Conservation (phyloP, 1,139 yeast genomes). For the Yamadazyma membranifaciens region DNA sequence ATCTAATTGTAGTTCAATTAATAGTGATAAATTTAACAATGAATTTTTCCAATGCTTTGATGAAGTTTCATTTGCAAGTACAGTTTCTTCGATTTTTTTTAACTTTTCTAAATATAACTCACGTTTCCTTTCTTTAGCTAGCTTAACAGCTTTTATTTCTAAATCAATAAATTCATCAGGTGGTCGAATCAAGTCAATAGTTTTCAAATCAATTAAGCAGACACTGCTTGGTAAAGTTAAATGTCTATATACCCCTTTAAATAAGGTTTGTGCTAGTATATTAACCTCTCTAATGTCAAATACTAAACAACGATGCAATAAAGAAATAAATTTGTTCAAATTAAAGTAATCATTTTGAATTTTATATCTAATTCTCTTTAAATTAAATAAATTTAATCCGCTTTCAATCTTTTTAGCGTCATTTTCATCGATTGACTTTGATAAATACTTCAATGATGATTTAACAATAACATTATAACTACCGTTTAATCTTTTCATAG, state of each 20-base stretch:
- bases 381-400: slow-evolving; percentile 56
- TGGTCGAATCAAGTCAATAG: slow-evolving; percentile 58
- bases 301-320: slow-evolving; percentile 57
- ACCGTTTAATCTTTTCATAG: slow-evolving; percentile 72
- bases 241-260: slow-evolving; percentile 44
- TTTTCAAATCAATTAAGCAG: slow-evolving; percentile 49
- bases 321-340: slow-evolving; percentile 41
- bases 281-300: slow-evolving; percentile 59
- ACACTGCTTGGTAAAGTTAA: slow-evolving; percentile 59
- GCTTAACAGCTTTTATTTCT: slow-evolving; percentile 53
- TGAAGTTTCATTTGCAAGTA: slow-evolving; percentile 35
- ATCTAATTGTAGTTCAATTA: slow-evolving; percentile 56
- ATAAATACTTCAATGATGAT: slow-evolving; percentile 48
- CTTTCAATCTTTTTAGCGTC: slow-evolving; percentile 66
- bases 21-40: slow-evolving; percentile 51
- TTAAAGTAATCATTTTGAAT: slow-evolving; percentile 59
- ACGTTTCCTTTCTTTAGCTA: slow-evolving; percentile 61
- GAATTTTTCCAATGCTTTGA: slow-evolving; percentile 71
- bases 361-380: slow-evolving; percentile 53
- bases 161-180: slow-evolving; percentile 56
- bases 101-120: slow-evolving; percentile 39
- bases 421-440: slow-evolving; percentile 48
- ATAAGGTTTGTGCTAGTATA: slow-evolving; percentile 48
- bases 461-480: slow-evolving; percentile 57
- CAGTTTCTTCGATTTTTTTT: slow-evolving; percentile 40